Percentiles rank a stretch among this genome's conserved stretches.
These are phyloP conservation scores for Protea cynaroides DNA, from an alignment of 164 flowering plant species.

Conservation along the genomic window DNA sequence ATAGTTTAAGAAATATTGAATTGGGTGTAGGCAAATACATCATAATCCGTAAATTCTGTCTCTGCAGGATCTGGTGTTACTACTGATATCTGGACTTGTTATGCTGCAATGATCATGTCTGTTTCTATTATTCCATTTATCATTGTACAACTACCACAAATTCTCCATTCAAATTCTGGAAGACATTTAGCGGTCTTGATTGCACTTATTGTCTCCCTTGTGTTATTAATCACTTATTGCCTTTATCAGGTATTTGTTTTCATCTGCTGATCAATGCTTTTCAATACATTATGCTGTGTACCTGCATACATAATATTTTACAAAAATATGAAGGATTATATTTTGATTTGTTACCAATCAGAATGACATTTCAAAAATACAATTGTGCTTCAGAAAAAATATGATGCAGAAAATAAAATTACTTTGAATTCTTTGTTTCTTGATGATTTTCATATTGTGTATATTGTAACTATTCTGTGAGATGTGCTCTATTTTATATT, in stretches of 20 bases:
- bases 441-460: too few species aligned
- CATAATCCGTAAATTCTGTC: slow-evolving; percentile 78
- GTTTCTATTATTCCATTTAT: slow-evolving; percentile 81
- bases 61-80: slow-evolving; percentile 37
- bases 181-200: slow-evolving; percentile 59
- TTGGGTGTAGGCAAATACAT: slow-evolving; percentile 30
- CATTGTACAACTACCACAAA: slow-evolving; percentile 71
- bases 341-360: too few species aligned
- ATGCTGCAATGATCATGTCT: slow-evolving; percentile 83
- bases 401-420: too few species aligned
- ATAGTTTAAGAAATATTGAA: neutral
- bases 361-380: too few species aligned
- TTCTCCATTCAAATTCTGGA: slow-evolving; percentile 49
- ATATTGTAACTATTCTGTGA: too few species aligned
- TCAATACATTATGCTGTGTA: too few species aligned
- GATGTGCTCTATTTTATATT: too few species aligned
- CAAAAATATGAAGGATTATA: too few species aligned
- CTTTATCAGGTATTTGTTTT: slow-evolving; percentile 64
- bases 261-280: too few species aligned
- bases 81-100: neutral
- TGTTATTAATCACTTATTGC: slow-evolving; percentile 61
- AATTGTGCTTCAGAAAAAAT: too few species aligned
- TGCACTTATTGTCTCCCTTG: slow-evolving; percentile 53
- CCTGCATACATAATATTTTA: too few species aligned
- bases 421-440: too few species aligned